A percentile compares a stretch with the other conserved stretches of the same genome.
These are phyloP conservation scores for Psidium guajava DNA, from an alignment of 345 rosid species.

Conservation along the genomic window DNA sequence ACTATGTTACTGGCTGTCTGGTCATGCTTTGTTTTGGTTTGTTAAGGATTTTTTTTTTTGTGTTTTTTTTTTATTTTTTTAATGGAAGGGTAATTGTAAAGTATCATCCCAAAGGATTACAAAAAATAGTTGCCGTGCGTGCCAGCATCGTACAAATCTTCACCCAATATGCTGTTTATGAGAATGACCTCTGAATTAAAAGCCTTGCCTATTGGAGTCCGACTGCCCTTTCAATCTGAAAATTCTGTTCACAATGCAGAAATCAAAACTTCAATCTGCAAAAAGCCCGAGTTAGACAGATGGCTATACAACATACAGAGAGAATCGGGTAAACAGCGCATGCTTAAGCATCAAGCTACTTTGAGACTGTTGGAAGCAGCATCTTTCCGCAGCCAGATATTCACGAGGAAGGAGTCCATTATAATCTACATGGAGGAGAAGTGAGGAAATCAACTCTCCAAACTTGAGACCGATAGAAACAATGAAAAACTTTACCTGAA, in stretches of 20 bases:
- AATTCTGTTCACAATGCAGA: not conserved
- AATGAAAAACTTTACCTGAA: constrained; percentile 38
- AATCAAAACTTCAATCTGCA: not conserved
- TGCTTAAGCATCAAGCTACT: constrained; percentile 17
- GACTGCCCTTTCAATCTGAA: not conserved
- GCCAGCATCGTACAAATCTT: not conserved
- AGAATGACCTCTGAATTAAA: not conserved
- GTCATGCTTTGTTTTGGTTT: not conserved
- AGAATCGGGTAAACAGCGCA: not conserved
- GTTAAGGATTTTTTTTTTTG: too few relatives aligned
- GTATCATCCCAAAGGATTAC: not conserved
- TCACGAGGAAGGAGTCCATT: constrained; percentile 51
- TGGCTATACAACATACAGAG: not conserved
- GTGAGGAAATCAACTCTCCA: not conserved
- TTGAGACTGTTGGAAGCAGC: constrained; percentile 18
- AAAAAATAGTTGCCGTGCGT: not conserved
- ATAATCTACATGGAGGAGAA: constrained; percentile 25
- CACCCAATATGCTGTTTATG: not conserved
- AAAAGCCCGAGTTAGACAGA: not conserved
- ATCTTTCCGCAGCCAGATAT: constrained; percentile 37
- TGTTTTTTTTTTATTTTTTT: not conserved
- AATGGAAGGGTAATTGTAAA: too few relatives aligned
- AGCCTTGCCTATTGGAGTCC: not conserved
- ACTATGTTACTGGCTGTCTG: not conserved
- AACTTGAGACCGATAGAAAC: not conserved